These are phyloP conservation scores for Globisporangium parvum DNA, from an alignment of 352 stramenopile genomes.

Conservation along the genomic window DNA sequence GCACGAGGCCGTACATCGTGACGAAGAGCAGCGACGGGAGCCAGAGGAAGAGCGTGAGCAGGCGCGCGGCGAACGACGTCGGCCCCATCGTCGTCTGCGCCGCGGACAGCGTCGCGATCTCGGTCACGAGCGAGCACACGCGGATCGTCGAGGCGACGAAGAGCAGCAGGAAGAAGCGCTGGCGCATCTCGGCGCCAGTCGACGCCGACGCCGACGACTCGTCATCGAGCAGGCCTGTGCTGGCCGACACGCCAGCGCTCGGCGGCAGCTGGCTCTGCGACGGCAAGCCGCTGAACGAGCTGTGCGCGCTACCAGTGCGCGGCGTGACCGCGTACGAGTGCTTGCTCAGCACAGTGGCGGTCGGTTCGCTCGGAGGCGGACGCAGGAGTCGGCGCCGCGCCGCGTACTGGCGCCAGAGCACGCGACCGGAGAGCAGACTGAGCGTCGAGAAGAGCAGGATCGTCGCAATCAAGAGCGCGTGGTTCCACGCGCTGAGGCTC, in stretches of 20 bases:
- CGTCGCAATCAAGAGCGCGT: conserved; percentile 38
- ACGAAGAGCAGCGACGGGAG: conserved; percentile 79
- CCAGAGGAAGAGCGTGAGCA: conserved; percentile 66
- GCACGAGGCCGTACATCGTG: conserved; percentile 78
- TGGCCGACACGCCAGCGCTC: conserved; percentile 15
- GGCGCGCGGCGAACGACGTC: conserved; percentile 34
- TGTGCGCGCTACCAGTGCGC: conserved; percentile 9
- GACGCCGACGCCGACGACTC: conserved; percentile 46
- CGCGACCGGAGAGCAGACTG: conserved; percentile 44
- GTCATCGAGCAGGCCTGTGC: conserved; percentile 42
- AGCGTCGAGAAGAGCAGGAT: conserved; percentile 60
- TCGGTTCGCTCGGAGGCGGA: background rate
- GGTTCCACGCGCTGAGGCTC: conserved; percentile 37
- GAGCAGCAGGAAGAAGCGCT: conserved; percentile 69
- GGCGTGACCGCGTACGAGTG: conserved; percentile 8
- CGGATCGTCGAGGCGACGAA: conserved; percentile 61
- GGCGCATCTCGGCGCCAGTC: conserved; percentile 68
- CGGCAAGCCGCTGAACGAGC: conserved; percentile 26
- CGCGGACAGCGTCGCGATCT: conserved; percentile 45
- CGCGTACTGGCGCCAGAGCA: conserved; percentile 42
- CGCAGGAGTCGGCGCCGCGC: conserved; percentile 21
- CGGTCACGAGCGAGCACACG: conserved; percentile 50
- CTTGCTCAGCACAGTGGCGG: conserved; percentile 6
- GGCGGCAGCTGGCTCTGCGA: conserved; percentile 7
- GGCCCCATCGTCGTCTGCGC: conserved; percentile 28